Conservation (phyloP, 345 rosid species). For the Syzygium grande region DNA sequence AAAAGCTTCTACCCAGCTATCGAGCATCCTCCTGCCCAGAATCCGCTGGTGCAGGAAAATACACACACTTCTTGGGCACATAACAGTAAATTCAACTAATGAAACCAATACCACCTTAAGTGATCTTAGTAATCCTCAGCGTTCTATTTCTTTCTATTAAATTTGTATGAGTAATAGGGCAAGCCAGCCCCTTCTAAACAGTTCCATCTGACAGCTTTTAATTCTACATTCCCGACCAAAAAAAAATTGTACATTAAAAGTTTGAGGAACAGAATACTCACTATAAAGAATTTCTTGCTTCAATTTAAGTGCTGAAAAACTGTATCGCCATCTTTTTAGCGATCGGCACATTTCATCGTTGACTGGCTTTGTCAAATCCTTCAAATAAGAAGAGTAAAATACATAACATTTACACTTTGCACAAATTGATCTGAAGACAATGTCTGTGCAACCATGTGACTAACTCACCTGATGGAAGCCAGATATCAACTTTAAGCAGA, state of each 20-base stretch:
- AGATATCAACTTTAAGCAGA: slow-evolving; percentile 80
- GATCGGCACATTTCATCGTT: slow-evolving; percentile 68
- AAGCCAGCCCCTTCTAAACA: neutral
- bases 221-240: neutral
- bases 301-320: slow-evolving; percentile 78
- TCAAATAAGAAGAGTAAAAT: slow-evolving; percentile 5
- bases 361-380: slow-evolving; percentile 89
- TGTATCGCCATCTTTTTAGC: slow-evolving; percentile 73
- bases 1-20: neutral
- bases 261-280: slow-evolving; percentile 25
- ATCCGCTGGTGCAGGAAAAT: neutral
- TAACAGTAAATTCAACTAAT: neutral
- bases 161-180: neutral
- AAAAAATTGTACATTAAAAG: neutral
- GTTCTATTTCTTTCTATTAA: neutral
- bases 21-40: neutral
- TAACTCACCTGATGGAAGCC: slow-evolving; percentile 83
- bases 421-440: neutral
- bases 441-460: neutral
- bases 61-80: neutral
- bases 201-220: neutral
- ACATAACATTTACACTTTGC: neutral
- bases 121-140: neutral
- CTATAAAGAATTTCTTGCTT: slow-evolving; percentile 93
- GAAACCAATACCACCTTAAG: neutral